Evolutionary conservation across 306 rosid genomes (phyloP), one percentile per base, ranked within the genome.

Genomic region (Dalbergia cochinchinensis): DNA sequence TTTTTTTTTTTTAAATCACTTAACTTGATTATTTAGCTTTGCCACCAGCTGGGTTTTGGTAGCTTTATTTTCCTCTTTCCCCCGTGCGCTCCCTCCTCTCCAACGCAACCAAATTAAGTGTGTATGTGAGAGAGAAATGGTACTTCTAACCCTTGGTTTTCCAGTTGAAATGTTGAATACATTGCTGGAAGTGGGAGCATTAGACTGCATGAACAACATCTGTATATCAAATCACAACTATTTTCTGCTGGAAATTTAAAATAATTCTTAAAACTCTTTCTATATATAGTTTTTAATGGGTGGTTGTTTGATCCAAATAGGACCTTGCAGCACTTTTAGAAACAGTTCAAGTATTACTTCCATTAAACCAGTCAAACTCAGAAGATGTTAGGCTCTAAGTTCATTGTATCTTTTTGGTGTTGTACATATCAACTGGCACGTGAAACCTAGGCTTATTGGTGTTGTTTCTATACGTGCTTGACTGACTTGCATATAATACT

Each of bases 141-240:
- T 42, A 55, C 59, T 45, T 59, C 70, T 71, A 9, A 60, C 45
- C 41, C 54, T 73, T 54, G 63, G 48, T 42, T 74, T 64, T 71
- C 47, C 7, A n/a, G 37, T 55, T 44, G 80, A 20, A 65, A 53
- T n/a, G n/a, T n/a, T n/a, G n/a, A n/a, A n/a, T 57, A 18, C 18
- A 34, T 33, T 14, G 19, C 53, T 64, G 48, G 31, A 18, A 65
- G 16, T 42, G 79, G 47, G 14, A 16, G 45, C 15, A 78, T 57
- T 79, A 58, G 71, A 37, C 10, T 39, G 10, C 73, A 22, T 72
- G 73, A 63, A 11, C 20, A 51, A 11, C 14, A 39, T 39, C 13
- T 54, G 41, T 14, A 2, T 35, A 26, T 61, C 45, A 48, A 48
- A 42, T 7, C 66, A 35, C 70, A 31, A 64, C 44, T 10, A 12